phyloP scores from a whole-genome alignment of 78 protist species.

The Dictyostelium firmibasis region DNA sequence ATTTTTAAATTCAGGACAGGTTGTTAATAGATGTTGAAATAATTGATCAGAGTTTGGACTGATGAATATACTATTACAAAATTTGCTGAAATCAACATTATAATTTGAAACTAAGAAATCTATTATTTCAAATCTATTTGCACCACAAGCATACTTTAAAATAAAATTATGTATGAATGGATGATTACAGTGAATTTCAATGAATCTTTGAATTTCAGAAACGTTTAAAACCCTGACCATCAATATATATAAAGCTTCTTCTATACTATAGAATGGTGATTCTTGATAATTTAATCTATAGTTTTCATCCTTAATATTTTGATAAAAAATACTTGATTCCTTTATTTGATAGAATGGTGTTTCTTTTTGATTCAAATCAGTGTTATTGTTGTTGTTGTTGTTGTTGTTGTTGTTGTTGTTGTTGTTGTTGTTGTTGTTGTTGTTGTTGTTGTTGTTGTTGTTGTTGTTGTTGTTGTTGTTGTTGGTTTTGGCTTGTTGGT shows the following conservation, averaged over 20 bases:
- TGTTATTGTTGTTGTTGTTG: neutral
- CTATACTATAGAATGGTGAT: neutral
- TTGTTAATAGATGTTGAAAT: neutral
- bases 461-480: neutral
- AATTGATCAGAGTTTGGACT: neutral
- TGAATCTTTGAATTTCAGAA: neutral
- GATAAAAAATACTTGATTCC: neutral
- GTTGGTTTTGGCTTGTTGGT: too few species aligned
- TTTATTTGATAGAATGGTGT: neutral
- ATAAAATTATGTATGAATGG: neutral
- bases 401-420: neutral
- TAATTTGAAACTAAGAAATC: neutral
- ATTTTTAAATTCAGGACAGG: neutral
- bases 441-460: neutral
- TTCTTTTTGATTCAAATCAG: neutral
- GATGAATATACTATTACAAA: neutral
- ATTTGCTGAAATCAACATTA: neutral
- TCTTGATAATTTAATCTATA: neutral
- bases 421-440: too few species aligned
- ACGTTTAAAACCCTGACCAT: neutral
- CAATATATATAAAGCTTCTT: neutral
- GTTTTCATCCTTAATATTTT: neutral
- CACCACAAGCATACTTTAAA: neutral
- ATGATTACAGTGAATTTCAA: neutral
- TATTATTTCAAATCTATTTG: neutral